Evolutionary conservation across 345 rosid genomes (phyloP).

Genomic region (Moringa oleifera): DNA sequence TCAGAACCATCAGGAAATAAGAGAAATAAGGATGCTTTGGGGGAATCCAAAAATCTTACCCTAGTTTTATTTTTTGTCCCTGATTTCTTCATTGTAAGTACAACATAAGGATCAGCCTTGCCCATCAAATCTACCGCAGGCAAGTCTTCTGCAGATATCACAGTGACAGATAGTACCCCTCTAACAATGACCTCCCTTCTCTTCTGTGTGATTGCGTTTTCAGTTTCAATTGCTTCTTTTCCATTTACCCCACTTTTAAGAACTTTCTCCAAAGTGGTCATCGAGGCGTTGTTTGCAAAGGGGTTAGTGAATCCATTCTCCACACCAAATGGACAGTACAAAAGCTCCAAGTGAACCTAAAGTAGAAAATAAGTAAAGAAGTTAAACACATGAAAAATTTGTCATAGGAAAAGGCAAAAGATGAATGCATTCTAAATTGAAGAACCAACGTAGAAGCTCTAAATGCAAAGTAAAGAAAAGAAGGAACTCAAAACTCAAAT

Average conservation of each 20-base stretch:
- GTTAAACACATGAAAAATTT: too few relatives aligned
- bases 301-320: slow-evolving; percentile 60
- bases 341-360: slow-evolving; percentile 94
- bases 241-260: slow-evolving; percentile 61
- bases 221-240: slow-evolving; percentile 41
- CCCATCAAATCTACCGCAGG: slow-evolving; percentile 84
- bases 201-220: slow-evolving; percentile 38
- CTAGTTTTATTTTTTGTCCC: slow-evolving; percentile 72
- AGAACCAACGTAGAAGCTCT: neutral
- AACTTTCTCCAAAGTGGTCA: slow-evolving; percentile 93
- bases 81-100: slow-evolving; percentile 84
- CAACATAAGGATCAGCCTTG: slow-evolving; percentile 90
- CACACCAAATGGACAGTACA: slow-evolving; percentile 76
- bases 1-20: neutral
- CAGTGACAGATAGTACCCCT: slow-evolving; percentile 87
- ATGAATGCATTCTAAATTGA: too few relatives aligned
- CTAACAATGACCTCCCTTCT: slow-evolving; percentile 81
- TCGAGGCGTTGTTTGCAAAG: slow-evolving; percentile 39
- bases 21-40: neutral
- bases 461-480: neutral
- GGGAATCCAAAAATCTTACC: slow-evolving; percentile 33
- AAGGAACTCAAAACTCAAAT: neutral
- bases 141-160: slow-evolving; percentile 93
- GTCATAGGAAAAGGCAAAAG: too few relatives aligned
- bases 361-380: slow-evolving; percentile 11